These are phyloP conservation scores for Carex arenaria DNA, from an alignment of 202 grass and related monocot species.

Conservation along the genomic window DNA sequence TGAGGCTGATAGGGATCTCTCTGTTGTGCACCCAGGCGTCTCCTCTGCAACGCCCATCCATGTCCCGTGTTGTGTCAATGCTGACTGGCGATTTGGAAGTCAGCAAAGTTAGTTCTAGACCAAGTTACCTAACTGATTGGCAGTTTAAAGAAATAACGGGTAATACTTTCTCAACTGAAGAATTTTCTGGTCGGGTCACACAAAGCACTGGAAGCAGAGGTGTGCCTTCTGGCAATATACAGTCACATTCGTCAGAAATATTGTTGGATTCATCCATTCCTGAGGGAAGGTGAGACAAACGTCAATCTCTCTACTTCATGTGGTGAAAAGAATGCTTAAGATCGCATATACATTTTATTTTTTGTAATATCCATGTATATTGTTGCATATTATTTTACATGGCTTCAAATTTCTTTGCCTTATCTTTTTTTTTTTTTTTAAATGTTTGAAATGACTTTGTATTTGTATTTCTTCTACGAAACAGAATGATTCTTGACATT, in stretches of 20 bases:
- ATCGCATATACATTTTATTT: constrained; percentile 66
- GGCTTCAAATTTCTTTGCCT: background rate
- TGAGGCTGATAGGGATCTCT: constrained; percentile 51
- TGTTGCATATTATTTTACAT: background rate
- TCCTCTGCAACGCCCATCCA: constrained; percentile 52
- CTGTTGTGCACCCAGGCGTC: constrained; percentile 75
- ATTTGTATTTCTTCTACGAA: background rate
- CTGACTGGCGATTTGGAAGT: constrained; percentile 45
- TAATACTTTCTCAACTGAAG: constrained; percentile 29
- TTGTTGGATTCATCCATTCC: constrained; percentile 20
- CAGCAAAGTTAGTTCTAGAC: constrained; percentile 32
- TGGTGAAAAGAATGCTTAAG: constrained; percentile 35
- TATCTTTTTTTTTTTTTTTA: background rate
- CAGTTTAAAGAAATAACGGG: constrained; percentile 46
- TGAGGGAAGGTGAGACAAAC: constrained; percentile 37
- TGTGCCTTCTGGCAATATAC: background rate
- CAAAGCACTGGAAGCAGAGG: constrained; percentile 2
- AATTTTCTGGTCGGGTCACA: constrained; percentile 15
- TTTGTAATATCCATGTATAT: constrained; percentile 14
- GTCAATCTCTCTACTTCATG: background rate
- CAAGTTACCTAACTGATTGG: constrained; percentile 79
- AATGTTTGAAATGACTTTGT: background rate
- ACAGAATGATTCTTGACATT: too few species aligned
- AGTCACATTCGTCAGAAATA: background rate
- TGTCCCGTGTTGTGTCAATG: constrained; percentile 79